Conservation (phyloP, 257 asterid species). For the Solanum tarijense region DNA sequence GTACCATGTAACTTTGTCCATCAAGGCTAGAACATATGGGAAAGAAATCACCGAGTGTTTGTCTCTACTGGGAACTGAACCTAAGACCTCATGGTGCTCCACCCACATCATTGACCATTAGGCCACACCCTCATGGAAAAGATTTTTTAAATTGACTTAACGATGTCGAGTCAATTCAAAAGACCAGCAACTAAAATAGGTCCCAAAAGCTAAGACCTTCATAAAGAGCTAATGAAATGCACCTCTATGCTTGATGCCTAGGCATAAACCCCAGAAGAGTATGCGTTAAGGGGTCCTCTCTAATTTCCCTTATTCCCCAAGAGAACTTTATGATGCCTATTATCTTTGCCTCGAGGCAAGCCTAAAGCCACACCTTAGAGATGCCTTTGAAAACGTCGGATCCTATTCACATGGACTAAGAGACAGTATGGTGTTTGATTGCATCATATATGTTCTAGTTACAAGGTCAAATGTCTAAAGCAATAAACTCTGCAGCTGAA, state of each 20-base stretch:
- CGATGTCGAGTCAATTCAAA: not conserved
- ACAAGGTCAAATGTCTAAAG: not conserved
- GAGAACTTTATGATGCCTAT: not conserved
- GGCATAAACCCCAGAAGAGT: not conserved
- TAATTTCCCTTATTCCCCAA: not conserved
- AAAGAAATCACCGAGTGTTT: not conserved
- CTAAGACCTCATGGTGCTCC: not conserved
- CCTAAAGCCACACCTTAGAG: not conserved
- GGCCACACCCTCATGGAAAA: not conserved
- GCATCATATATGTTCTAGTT: not conserved
- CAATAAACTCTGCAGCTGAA: not conserved
- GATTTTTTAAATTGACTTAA: not conserved
- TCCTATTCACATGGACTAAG: not conserved
- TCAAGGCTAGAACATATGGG: not conserved
- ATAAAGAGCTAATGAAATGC: not conserved
- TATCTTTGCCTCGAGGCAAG: not conserved
- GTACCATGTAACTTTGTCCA: not conserved
- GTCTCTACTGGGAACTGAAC: not conserved
- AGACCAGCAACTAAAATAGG: not conserved
- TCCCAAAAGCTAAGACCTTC: not conserved
- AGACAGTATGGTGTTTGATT: not conserved
- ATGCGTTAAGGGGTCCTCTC: not conserved
- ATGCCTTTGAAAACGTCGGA: not conserved
- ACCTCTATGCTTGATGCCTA: not conserved
- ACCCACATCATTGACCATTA: not conserved